Conservation (phyloP, 164 flowering plant species). For the Aristolochia fimbriata region DNA sequence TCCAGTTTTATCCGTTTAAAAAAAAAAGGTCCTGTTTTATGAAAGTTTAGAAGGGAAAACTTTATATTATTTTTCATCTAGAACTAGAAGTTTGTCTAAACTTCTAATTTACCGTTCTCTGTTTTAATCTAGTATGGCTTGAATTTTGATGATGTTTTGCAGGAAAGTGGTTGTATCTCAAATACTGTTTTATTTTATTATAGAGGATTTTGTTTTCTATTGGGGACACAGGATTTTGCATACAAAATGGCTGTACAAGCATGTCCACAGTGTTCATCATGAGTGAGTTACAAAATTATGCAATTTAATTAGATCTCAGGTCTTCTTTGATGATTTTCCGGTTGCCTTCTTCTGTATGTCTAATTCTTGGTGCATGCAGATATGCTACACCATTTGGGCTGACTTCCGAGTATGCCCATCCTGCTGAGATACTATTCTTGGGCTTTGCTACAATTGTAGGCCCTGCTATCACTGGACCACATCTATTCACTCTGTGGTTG, state of each 20-base stretch:
- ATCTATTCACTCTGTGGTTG: conserved; percentile 83
- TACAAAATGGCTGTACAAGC: conserved; percentile 97
- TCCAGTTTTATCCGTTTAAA: too few relatives aligned
- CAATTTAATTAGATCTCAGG: neutral
- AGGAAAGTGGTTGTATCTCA: conserved; percentile 80
- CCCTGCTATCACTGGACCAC: conserved; percentile 98
- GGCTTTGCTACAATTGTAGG: conserved; percentile 98
- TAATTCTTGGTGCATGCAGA: conserved; percentile 24
- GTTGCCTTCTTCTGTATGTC: neutral
- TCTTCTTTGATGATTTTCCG: conserved; percentile 3
- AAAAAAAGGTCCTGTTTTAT: too few relatives aligned
- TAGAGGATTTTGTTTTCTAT: conserved; percentile 90
- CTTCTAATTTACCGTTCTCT: too few relatives aligned
- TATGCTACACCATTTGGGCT: conserved; percentile 98
- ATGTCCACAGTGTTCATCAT: conserved; percentile 97
- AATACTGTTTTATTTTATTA: conserved; percentile 78
- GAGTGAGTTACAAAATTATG: conserved; percentile 51
- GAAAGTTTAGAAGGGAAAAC: too few relatives aligned
- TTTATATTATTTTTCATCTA: too few relatives aligned
- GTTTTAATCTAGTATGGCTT: neutral
- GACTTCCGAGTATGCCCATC: conserved; percentile 99
- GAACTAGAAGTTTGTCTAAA: too few relatives aligned
- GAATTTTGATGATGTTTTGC: conserved; percentile 12
- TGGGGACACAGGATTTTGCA: conserved; percentile 96
- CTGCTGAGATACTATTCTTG: conserved; percentile 94